phyloP scores from a whole-genome alignment of 371 early-diverging fungal genomes.

The Syncephalastrum monosporum region DNA sequence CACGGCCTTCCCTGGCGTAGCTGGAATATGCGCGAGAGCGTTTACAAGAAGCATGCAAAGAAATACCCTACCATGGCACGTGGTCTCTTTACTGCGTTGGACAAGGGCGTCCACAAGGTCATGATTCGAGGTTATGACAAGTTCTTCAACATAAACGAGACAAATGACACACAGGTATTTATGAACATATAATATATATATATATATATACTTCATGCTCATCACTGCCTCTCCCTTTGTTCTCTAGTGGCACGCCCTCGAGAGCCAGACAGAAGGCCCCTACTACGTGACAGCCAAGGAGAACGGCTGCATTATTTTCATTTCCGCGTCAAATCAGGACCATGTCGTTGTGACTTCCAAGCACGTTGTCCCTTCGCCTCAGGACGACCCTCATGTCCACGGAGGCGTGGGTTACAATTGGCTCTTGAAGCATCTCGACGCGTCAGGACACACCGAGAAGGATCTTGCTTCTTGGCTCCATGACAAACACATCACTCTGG shows the following conservation, averaged over 20 bases:
- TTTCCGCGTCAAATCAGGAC: slow-evolving; percentile 62
- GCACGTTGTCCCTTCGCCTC: slow-evolving; percentile 58
- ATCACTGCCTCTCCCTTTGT: background rate
- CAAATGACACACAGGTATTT: slow-evolving; percentile 48
- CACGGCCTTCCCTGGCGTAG: slow-evolving; percentile 26
- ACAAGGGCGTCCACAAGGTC: slow-evolving; percentile 47
- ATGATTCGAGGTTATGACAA: slow-evolving; percentile 92
- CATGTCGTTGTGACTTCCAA: slow-evolving; percentile 89
- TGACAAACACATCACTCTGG: slow-evolving; percentile 75
- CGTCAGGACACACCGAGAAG: slow-evolving; percentile 48
- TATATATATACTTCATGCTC: no score
- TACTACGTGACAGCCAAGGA: slow-evolving; percentile 93
- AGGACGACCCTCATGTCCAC: slow-evolving; percentile 30
- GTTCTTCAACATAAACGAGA: slow-evolving; percentile 85
- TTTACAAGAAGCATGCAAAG: slow-evolving; percentile 58
- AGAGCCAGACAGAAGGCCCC: slow-evolving; percentile 71
- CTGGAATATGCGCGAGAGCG: slow-evolving; percentile 43
- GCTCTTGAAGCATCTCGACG: slow-evolving; percentile 68
- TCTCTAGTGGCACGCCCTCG: slow-evolving; percentile 56
- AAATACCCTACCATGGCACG: slow-evolving; percentile 76
- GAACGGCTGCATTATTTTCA: slow-evolving; percentile 94
- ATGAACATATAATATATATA: no score
- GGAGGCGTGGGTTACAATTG: slow-evolving; percentile 77
- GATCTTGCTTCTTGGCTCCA: slow-evolving; percentile 78
- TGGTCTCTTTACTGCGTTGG: slow-evolving; percentile 65